Evolutionary conservation across 192 early-diverging fungal species (phyloP), one percentile per base, ranked within the genome.

Genomic region (Spizellomyces sp.): DNA sequence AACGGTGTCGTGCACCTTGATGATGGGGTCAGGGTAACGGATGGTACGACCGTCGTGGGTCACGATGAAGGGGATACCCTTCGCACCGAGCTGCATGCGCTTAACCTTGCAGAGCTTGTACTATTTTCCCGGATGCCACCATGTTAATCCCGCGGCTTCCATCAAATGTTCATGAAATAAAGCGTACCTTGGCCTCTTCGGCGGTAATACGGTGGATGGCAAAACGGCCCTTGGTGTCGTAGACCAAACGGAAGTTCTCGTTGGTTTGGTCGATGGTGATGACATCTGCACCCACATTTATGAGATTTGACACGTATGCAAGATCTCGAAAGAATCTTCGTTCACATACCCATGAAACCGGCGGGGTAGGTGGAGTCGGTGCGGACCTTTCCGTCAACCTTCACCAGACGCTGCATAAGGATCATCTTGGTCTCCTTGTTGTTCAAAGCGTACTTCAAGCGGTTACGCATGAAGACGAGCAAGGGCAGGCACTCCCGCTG

Each of bases 41-140:
- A 98, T 87, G 73, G 98, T 99, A 79, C 98, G 94, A 46, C 98
- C 98, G 76, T 99, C 98, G 89, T 99, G 98, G 82, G 98, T 99
- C 62, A 96, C 93, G 56, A 93, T 81, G 87, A 86, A 98, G 36
- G 98, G 98, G 65, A 99, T 93, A 73, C 90, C 94, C 85, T 97
- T 97, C 77, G 91, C 85, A 74, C 96, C 96, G 69, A 98, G 84
- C 86, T 97, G 87, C 78, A 95, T 90, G 81, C 90, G 90, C 86
- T 92, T 95, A 74, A 99, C 93, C 90, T 99, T 99, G 86, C 93
- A 91, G 70, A 99, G 88, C 90, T 99, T 99, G 94, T 98, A 99
- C 79, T 77, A 58, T 22, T 41, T 8, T 36, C 27, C 27, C 27
- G 27, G 27, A 36, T 36, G 27, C 3, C 3, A 2, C 27, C 27